Evolutionary conservation across 169 alveolate species (phyloP), one percentile per base, ranked within the genome.

Genomic region (Plasmodium knowlesi): DNA sequence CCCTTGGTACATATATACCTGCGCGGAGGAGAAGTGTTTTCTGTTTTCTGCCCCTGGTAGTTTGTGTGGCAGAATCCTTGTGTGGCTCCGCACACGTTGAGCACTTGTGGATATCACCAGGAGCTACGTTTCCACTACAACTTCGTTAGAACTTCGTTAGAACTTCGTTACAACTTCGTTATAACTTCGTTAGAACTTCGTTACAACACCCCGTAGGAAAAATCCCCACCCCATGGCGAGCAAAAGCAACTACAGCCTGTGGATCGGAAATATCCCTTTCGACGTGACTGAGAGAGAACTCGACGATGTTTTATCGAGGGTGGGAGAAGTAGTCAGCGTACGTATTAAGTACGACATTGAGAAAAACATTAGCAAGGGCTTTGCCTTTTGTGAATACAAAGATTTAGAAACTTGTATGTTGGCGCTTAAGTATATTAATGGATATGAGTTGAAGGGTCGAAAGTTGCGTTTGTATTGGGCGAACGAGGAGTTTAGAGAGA

Each of bases 341-440:
- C 82, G 97, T 46, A 95, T 95, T 30, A 95, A 93, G 50, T 93
- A 95, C 86, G 97, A 95, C 57, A 80, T 93, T 1, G 97, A 95
- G 82, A 95, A 95, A 8, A 95, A 95, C 54, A 37, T 92, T n/a
- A 95, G 97, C 67, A 92, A 95, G 43, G 97, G 97, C 14, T 95
- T 95, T 84, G 95, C 97, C 25, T 95, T 95, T 53, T 95, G 97
- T 79, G 97, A 95, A 74, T 95, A 95, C 79, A 92, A 93, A 34
- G 97, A 95, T 91, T 41, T 95, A 0, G 97, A 95, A 37, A 95
- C 97, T 2, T 95, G 97, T 67, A 92, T 95, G 74, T 32, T 95
- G 82, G 97, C 97, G 0, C 61, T 95, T 10, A 92, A 92, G 70
- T 86, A 93, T 41, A 53, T 95, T 16, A 95, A 95, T 37, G 97